phyloP scores from a whole-genome alignment of 108 stramenopile genomes.

The Nitzschia sp. region DNA sequence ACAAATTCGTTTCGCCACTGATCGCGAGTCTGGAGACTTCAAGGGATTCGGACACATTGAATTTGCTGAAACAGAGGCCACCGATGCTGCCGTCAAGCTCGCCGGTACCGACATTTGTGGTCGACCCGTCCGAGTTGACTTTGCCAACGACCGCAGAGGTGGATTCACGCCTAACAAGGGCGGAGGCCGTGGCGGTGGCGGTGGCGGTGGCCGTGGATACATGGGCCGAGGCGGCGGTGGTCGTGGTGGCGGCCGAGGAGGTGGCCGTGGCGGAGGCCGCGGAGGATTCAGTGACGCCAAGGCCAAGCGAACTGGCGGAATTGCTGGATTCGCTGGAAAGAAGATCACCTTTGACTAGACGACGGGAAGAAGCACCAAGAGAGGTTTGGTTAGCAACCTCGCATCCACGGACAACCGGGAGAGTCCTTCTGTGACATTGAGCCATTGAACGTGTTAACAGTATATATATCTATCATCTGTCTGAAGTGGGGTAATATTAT shows the following conservation, averaged over 20 bases:
- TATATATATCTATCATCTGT: too few species aligned
- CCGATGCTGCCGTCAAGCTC: constrained; percentile 84
- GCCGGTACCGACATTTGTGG: constrained; percentile 88
- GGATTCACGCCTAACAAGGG: constrained; percentile 30
- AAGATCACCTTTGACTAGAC: constrained; percentile 91
- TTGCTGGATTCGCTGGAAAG: constrained; percentile 81
- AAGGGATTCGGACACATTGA: constrained; percentile 97
- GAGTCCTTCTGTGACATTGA: too few species aligned
- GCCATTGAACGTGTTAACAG: too few species aligned
- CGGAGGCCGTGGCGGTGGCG: constrained; percentile 64
- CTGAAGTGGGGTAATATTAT: too few species aligned
- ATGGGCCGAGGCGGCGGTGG: constrained; percentile 72
- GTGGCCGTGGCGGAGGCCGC: constrained; percentile 69
- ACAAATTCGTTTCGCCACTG: constrained; percentile 89
- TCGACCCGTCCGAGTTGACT: constrained; percentile 90
- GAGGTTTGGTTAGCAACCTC: too few species aligned
- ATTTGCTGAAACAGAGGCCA: constrained; percentile 83
- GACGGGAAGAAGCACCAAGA: background rate
- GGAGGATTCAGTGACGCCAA: constrained; percentile 42
- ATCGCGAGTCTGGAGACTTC: constrained; percentile 96
- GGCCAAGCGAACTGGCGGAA: constrained; percentile 75
- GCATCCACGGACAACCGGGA: too few species aligned
- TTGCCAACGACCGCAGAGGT: constrained; percentile 58
- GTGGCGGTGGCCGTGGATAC: constrained; percentile 56
- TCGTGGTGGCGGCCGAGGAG: constrained; percentile 54